A percentile compares a stretch with the other conserved stretches of the same genome.
Evolutionary conservation across 2,329 filamentous ascomycete genomes (phyloP).

Genomic region (Neofusicoccum sp.): DNA sequence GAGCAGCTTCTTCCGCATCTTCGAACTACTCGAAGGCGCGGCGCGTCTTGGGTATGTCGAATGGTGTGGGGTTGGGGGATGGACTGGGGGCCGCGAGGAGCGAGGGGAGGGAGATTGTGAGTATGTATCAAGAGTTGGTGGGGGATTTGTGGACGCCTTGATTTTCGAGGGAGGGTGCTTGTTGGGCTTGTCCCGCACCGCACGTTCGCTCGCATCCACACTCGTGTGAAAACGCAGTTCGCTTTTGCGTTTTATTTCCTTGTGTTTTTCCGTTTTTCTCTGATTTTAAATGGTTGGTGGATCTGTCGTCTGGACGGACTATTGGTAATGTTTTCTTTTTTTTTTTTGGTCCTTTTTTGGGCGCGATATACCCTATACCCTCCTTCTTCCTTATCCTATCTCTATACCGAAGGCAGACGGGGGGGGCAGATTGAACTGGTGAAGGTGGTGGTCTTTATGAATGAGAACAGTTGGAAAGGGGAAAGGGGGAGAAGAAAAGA

Average conservation of each 20-base stretch:
- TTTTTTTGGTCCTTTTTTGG: not conserved
- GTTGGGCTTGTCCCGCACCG: too few species aligned
- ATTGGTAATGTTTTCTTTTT: not conserved
- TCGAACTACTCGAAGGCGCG: not conserved
- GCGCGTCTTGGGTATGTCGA: not conserved
- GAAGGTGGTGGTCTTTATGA: too few species aligned
- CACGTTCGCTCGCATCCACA: too few species aligned
- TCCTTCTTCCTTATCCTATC: not conserved
- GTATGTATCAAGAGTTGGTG: constrained; percentile 9
- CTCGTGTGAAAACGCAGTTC: too few species aligned
- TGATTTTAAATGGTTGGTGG: too few species aligned
- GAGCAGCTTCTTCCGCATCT: not conserved
- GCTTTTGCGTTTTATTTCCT: not conserved
- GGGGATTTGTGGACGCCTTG: not conserved
- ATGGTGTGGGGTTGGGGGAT: not conserved
- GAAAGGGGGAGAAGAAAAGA: too few species aligned
- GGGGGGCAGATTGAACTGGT: too few species aligned
- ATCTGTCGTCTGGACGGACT: not conserved
- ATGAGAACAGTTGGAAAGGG: too few species aligned
- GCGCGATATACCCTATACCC: constrained; percentile 15
- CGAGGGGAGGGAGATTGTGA: not conserved
- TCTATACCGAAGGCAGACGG: not conserved
- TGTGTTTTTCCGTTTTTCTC: too few species aligned
- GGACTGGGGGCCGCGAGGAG: not conserved
- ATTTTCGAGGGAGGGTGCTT: not conserved